Percentiles rank a stretch among this genome's conserved stretches.
phyloP scores from a whole-genome alignment of 352 stramenopile genomes.

The Globisporangium paddicum region DNA sequence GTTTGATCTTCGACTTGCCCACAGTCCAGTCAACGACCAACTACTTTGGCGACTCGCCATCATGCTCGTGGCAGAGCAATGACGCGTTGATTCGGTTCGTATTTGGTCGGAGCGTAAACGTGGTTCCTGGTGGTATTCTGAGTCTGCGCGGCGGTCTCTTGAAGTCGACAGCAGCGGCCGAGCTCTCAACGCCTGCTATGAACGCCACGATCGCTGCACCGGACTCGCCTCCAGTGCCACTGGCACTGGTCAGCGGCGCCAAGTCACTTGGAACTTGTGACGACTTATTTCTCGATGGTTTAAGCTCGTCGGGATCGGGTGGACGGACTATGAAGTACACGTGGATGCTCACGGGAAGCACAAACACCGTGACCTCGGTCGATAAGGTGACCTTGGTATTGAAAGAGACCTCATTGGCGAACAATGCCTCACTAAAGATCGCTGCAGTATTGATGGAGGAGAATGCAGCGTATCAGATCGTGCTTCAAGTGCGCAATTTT shows the following conservation, averaged over 20 bases:
- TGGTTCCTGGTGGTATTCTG: constrained; percentile 33
- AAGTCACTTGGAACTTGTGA: constrained; percentile 54
- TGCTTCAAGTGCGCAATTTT: constrained; percentile 47
- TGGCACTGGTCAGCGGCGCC: constrained; percentile 37
- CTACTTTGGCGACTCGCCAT: constrained; percentile 33
- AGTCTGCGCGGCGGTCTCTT: constrained; percentile 33
- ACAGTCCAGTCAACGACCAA: constrained; percentile 14
- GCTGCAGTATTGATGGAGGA: constrained; percentile 27
- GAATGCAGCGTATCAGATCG: constrained; percentile 35
- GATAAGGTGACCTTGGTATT: constrained; percentile 23
- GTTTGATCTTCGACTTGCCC: constrained; percentile 52
- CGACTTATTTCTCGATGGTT: constrained; percentile 52
- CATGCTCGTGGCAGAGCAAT: constrained; percentile 43
- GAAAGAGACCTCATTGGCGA: constrained; percentile 17
- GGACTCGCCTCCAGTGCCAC: constrained; percentile 35
- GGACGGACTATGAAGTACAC: constrained; percentile 49
- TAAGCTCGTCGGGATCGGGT: constrained; percentile 42
- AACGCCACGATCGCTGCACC: constrained; percentile 28
- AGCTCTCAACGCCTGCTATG: constrained; percentile 28
- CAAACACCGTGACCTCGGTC: constrained; percentile 15
- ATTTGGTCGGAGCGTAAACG: constrained; percentile 36
- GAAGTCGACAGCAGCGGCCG: constrained; percentile 43
- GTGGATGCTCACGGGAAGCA: constrained; percentile 34
- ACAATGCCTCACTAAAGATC: constrained; percentile 38
- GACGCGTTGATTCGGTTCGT: constrained; percentile 40